These are phyloP conservation scores for Lupinus albus DNA, from an alignment of 306 rosid species.

Conservation along the genomic window DNA sequence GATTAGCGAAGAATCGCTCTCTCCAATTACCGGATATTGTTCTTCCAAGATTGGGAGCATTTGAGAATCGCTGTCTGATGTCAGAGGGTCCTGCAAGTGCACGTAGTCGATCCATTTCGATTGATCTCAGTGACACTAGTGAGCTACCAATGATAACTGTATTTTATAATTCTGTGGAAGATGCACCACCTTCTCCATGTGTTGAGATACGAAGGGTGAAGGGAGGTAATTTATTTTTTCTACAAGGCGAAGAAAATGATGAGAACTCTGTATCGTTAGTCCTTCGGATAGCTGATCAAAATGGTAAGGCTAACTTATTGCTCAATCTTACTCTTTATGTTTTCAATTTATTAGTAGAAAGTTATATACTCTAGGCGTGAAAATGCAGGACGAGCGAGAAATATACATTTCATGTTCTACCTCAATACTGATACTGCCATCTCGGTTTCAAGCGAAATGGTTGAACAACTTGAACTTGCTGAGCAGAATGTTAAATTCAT, in stretches of 20 bases:
- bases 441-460: slow-evolving; percentile 41
- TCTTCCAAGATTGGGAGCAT: slow-evolving; percentile 45
- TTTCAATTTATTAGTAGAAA: neutral
- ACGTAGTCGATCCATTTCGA: slow-evolving; percentile 4
- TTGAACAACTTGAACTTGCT: slow-evolving; percentile 36
- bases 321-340: neutral
- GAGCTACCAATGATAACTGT: slow-evolving; percentile 35
- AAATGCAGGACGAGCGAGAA: slow-evolving; percentile 29
- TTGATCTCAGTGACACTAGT: slow-evolving; percentile 22
- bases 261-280: slow-evolving; percentile 40
- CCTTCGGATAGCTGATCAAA: slow-evolving; percentile 38
- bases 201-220: slow-evolving; percentile 36
- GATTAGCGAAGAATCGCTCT: slow-evolving; percentile 27
- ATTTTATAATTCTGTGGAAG: slow-evolving; percentile 1
- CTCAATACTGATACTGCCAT: slow-evolving; percentile 32
- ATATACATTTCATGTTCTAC: slow-evolving; percentile 41
- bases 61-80: slow-evolving; percentile 47
- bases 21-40: slow-evolving; percentile 44
- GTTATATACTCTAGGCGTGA: slow-evolving; percentile 1
- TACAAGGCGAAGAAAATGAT: slow-evolving; percentile 40
- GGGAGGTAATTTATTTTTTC: slow-evolving; percentile 36
- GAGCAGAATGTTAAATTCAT: slow-evolving; percentile 39
- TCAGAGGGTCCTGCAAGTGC: slow-evolving; percentile 48
- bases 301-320: slow-evolving; percentile 22
- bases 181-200: neutral